phyloP scores from a whole-genome alignment of 1,139 yeast genomes.

The Yamadazyma mexicana region DNA sequence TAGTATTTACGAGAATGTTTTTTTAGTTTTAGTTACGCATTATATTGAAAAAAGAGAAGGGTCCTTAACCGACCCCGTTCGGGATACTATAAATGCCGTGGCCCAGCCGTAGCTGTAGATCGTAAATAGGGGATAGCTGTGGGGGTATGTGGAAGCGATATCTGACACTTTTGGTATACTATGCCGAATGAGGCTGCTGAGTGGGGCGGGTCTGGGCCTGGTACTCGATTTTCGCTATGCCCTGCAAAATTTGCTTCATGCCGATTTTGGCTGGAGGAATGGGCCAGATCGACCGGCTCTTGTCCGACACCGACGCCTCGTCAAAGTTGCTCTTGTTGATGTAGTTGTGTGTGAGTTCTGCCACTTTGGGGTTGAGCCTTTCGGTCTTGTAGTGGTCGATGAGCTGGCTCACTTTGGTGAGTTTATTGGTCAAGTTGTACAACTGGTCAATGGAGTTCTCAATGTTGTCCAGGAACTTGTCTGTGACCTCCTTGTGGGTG shows the following conservation, averaged over 20 bases:
- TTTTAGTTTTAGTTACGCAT: too few relatives aligned
- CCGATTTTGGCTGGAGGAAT: slow-evolving; percentile 2
- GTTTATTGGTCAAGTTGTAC: slow-evolving; percentile 22
- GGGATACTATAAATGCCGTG: too few relatives aligned
- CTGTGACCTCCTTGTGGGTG: slow-evolving; percentile 10
- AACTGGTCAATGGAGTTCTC: slow-evolving; percentile 25
- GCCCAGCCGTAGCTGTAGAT: too few relatives aligned
- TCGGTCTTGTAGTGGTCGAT: slow-evolving; percentile 17
- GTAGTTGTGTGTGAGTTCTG: slow-evolving; percentile 21
- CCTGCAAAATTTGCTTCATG: slow-evolving; percentile 3
- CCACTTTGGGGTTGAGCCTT: slow-evolving; percentile 19
- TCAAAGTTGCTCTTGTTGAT: slow-evolving; percentile 18
- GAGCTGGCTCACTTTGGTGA: slow-evolving; percentile 22
- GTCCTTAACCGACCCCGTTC: too few relatives aligned
- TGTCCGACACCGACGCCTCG: slow-evolving; percentile 2
- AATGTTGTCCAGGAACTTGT: slow-evolving; percentile 17
- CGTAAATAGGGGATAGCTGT: too few relatives aligned
- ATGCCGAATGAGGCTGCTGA: not conserved
- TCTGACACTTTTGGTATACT: too few relatives aligned
- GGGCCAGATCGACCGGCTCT: slow-evolving; percentile 1
- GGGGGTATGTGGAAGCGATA: too few relatives aligned
- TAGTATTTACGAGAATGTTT: too few relatives aligned
- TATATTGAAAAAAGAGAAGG: too few relatives aligned
- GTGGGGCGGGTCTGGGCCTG: not conserved
- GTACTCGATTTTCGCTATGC: slow-evolving; percentile 3